Evolutionary conservation across 805 yeast species (phyloP), one percentile per base, ranked within the genome.

Genomic region (Allodekkera sacchari): DNA sequence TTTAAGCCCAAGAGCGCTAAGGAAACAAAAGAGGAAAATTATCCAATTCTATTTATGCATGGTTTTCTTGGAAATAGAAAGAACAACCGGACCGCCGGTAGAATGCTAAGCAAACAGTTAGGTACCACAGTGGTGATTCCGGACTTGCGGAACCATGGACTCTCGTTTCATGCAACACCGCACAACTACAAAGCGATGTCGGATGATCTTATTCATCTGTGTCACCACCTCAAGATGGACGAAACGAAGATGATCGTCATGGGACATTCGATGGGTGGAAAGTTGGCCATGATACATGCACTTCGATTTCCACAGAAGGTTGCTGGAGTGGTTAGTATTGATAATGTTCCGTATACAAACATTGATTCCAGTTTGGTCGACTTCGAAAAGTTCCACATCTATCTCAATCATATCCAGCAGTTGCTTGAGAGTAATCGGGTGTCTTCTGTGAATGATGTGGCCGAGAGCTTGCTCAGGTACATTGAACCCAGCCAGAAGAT

Each of bases 181-280:
- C 83, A 83, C 49, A 84, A 79, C 46, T 82, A 85, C 53, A 73
- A 77, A 1, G 58, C 83, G 2, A 65, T 89, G 65, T 79, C 95
- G 1, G 74, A 80, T 3, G 98, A 89, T 53, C 79, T 89, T n/a
- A 76, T 71, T 32, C 47, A 56, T n/a, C 82, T 87, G 16, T 36
- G 47, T 6, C 26, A 37, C 2, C 43, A 42, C 28, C 26, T 51
- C 11, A 27, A 25, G n/a, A 12, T 31, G 3, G 25, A 28, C n/a
- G 27, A 42, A 16, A 36, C 41, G 3, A 30, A 32, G n/a, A 68
- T 79, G 12, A 43, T 81, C 14, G 53, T 81, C 13, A 41, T 58
- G 33, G 94, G 94, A 1, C 92, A 82, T 51, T 81, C 89, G 0
- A 80, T 83, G 92, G 98, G 98, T 4, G 97, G 95, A 3, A 88